Conservation (phyloP, 371 early-diverging fungal species). For the Thermomucor indicae-seudaticae region DNA sequence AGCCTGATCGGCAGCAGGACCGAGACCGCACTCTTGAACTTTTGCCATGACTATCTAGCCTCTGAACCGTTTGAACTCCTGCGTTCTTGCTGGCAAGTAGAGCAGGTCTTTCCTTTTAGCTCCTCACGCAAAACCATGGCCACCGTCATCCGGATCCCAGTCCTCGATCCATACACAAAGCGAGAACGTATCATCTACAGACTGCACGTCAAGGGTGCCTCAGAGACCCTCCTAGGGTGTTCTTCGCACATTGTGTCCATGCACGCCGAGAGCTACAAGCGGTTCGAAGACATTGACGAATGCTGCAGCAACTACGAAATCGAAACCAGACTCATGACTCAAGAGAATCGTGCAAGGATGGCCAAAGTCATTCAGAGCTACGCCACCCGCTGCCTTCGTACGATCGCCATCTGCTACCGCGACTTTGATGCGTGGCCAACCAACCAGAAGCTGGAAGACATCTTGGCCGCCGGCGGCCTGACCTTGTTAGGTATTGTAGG, state of each 20-base stretch:
- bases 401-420: constrained; percentile 65
- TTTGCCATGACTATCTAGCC: constrained; percentile 43
- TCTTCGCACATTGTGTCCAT: constrained; percentile 31
- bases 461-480: constrained; percentile 38
- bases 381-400: constrained; percentile 63
- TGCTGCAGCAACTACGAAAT: constrained; percentile 29
- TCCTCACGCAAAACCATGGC: constrained; percentile 85
- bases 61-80: constrained; percentile 39
- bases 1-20: constrained; percentile 75
- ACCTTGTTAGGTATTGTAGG: constrained; percentile 60
- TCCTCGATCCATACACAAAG: constrained; percentile 11
- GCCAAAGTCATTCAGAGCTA: constrained; percentile 59
- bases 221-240: constrained; percentile 66
- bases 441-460: constrained; percentile 18
- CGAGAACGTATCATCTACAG: constrained; percentile 39
- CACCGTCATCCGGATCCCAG: constrained; percentile 60
- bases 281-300: neutral
- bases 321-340: constrained; percentile 45
- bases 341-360: constrained; percentile 37
- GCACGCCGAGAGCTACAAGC: constrained; percentile 28
- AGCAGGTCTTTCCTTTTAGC: constrained; percentile 75
- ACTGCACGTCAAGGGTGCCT: constrained; percentile 81
- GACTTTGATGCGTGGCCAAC: constrained; percentile 59
- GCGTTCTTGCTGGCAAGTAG: constrained; percentile 46
- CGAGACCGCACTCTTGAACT: constrained; percentile 79